These are phyloP conservation scores for Massospora cicadina DNA, from an alignment of 371 early-diverging fungal species.

Conservation along the genomic window DNA sequence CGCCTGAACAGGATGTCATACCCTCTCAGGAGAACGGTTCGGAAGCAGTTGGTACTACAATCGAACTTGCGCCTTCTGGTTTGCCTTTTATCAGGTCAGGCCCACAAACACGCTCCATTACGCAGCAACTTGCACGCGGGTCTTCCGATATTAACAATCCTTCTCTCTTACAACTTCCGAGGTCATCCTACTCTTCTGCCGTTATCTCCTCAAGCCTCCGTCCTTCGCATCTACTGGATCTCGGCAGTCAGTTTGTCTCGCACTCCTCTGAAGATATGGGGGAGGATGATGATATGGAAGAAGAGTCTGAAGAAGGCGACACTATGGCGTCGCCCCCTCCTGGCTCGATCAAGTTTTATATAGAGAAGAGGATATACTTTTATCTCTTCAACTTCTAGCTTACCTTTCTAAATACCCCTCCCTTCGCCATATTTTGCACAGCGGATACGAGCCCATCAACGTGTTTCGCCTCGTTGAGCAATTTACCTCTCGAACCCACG, in stretches of 20 bases:
- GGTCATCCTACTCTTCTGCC: not conserved
- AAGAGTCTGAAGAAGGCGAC: conserved; percentile 5
- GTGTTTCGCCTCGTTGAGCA: conserved; percentile 58
- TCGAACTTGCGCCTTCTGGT: not conserved
- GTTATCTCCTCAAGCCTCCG: not conserved
- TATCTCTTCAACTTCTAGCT: conserved; percentile 66
- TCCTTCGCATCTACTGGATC: not conserved
- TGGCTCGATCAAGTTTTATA: conserved; percentile 39
- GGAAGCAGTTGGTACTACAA: conserved; percentile 7
- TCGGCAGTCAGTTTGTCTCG: not conserved
- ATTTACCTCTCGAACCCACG: conserved; percentile 43
- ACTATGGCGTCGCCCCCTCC: conserved; percentile 17
- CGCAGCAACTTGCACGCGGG: not conserved
- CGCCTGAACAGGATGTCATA: conserved; percentile 7
- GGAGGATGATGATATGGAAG: conserved; percentile 2
- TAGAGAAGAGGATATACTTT: conserved; percentile 67
- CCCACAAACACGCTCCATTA: not conserved
- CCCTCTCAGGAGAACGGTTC: conserved; percentile 10
- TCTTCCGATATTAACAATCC: not conserved
- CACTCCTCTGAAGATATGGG: conserved; percentile 1
- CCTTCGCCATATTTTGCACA: conserved; percentile 44
- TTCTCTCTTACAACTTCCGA: not conserved
- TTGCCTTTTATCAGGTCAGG: conserved; percentile 7
- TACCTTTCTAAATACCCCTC: conserved; percentile 69
- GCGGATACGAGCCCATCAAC: conserved; percentile 28